phyloP scores from a whole-genome alignment of 2,329 filamentous ascomycete genomes.

The Pseudogymnoascus sp. region DNA sequence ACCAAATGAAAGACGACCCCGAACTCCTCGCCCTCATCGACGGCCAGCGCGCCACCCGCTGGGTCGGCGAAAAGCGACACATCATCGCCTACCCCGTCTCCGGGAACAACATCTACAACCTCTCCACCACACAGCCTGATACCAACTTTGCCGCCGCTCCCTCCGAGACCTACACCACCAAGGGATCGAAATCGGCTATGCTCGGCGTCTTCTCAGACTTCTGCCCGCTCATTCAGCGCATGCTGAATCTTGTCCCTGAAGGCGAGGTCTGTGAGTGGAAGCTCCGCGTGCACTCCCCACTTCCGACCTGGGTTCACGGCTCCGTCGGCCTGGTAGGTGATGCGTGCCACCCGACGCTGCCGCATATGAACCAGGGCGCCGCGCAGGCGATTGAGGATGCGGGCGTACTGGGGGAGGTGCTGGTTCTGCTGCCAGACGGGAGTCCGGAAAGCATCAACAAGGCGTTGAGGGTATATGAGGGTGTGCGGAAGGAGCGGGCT shows the following conservation, averaged over 20 bases:
- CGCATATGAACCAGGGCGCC: constrained; percentile 60
- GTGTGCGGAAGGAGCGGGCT: constrained; percentile 49
- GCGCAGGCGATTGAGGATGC: constrained; percentile 64
- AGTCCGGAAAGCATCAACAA: constrained; percentile 37
- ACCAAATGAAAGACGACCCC: constrained; percentile 59
- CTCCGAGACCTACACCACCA: constrained; percentile 55
- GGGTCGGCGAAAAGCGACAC: constrained; percentile 69
- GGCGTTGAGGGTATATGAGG: constrained; percentile 48
- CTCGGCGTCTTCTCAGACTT: constrained; percentile 55
- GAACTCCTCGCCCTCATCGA: constrained; percentile 62
- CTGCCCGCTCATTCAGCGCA: constrained; percentile 49
- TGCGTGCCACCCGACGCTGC: constrained; percentile 60
- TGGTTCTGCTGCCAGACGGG: constrained; percentile 36
- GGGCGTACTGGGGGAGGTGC: constrained; percentile 49
- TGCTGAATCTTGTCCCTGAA: constrained; percentile 54
- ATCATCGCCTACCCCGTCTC: constrained; percentile 73
- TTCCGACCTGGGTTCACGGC: constrained; percentile 52
- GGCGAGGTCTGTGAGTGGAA: constrained; percentile 60
- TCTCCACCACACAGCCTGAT: constrained; percentile 57
- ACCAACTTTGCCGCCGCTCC: constrained; percentile 51
- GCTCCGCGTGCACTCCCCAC: constrained; percentile 49
- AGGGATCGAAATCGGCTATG: constrained; percentile 54
- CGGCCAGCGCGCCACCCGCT: constrained; percentile 60
- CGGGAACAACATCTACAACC: constrained; percentile 58
- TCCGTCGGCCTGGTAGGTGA: constrained; percentile 54